phyloP scores from a whole-genome alignment of 805 yeast species.

The Kodamaea laetipori region DNA sequence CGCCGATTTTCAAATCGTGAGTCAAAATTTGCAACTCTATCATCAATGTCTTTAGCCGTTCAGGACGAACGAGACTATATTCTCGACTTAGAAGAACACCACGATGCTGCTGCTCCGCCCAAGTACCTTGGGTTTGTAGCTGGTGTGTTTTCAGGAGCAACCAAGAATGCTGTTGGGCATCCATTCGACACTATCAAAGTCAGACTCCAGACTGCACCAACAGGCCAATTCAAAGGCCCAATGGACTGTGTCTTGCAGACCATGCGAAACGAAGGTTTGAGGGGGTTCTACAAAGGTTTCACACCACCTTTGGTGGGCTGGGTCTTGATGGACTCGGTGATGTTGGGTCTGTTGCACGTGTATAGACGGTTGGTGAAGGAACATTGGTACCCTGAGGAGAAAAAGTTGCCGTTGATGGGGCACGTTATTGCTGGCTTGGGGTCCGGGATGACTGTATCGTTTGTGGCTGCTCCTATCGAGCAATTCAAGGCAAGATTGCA shows the following conservation, averaged over 20 bases:
- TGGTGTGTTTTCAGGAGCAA: constrained; percentile 84
- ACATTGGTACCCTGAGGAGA: constrained; percentile 58
- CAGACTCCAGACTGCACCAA: constrained; percentile 69
- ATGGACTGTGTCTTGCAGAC: constrained; percentile 79
- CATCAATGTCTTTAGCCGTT: constrained; percentile 29
- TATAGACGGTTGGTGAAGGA: constrained; percentile 71
- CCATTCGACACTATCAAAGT: constrained; percentile 93
- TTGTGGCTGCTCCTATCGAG: constrained; percentile 96
- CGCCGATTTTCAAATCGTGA: background rate
- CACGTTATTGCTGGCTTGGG: constrained; percentile 75
- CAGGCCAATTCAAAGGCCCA: constrained; percentile 71
- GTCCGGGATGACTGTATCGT: constrained; percentile 90
- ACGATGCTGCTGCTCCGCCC: constrained; percentile 37
- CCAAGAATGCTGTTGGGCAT: constrained; percentile 88
- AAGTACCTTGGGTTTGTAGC: constrained; percentile 78
- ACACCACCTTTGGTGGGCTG: constrained; percentile 93
- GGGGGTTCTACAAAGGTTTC: constrained; percentile 85
- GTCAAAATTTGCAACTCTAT: background rate
- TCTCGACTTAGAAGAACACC: constrained; percentile 17
- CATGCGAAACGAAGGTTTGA: constrained; percentile 67
- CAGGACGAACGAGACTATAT: constrained; percentile 30
- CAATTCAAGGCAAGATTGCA: constrained; percentile 86
- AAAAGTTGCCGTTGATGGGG: constrained; percentile 70
- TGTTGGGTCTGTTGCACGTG: constrained; percentile 83
- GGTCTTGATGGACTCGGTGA: constrained; percentile 90